Conservation (phyloP, 306 rosid species). For the barrel medic (Medicago truncatula) region DNA sequence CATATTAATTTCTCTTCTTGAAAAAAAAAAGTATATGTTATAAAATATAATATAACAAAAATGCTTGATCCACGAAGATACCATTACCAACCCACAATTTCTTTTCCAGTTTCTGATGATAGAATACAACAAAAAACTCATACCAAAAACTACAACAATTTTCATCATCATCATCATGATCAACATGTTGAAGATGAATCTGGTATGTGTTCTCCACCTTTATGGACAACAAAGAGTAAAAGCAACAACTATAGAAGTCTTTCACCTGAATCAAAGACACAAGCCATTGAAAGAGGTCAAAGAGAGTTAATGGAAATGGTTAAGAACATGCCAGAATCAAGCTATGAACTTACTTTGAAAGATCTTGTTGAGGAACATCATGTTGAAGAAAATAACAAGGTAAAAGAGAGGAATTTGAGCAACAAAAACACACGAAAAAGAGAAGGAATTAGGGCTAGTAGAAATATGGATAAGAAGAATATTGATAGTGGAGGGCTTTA, state of each 20-base stretch:
- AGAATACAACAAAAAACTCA: background rate
- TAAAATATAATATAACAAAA: background rate
- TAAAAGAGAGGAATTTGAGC: conserved; percentile 30
- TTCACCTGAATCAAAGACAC: conserved; percentile 66
- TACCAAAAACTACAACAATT: conserved; percentile 11
- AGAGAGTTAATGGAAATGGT: conserved; percentile 94
- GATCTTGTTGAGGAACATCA: conserved; percentile 64
- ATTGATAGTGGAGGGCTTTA: conserved; percentile 73
- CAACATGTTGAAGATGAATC: conserved; percentile 39
- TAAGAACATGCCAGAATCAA: conserved; percentile 77
- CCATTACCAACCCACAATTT: conserved; percentile 43
- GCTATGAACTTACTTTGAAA: conserved; percentile 79
- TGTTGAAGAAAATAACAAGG: background rate
- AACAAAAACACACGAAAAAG: conserved; percentile 34
- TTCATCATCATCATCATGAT: conserved; percentile 13
- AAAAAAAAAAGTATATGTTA: conserved; percentile 10
- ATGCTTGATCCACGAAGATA: conserved; percentile 51
- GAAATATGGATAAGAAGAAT: conserved; percentile 36
- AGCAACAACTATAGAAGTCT: conserved; percentile 52
- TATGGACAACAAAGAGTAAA: conserved; percentile 57
- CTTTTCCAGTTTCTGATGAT: conserved; percentile 43
- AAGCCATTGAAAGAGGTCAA: conserved; percentile 85
- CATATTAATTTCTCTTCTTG: background rate
- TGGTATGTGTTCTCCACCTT: conserved; percentile 66
- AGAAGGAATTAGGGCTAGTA: conserved; percentile 35